A percentile compares a stretch with the other conserved stretches of the same genome.
phyloP scores from a whole-genome alignment of 345 rosid species.

The Arabidopsis arenosa region DNA sequence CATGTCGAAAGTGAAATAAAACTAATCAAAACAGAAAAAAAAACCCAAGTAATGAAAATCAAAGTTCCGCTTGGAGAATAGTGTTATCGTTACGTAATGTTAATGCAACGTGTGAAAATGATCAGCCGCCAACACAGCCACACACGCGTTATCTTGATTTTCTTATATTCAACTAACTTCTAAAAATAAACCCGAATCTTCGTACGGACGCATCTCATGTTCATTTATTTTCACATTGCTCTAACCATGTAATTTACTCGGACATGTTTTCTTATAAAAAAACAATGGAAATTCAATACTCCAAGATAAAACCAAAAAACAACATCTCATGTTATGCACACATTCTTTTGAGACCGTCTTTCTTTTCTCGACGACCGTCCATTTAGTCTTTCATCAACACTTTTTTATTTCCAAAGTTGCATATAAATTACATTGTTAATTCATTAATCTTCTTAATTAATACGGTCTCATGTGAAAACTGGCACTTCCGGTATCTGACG shows the following conservation, averaged over 20 bases:
- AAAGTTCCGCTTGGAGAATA: slow-evolving; percentile 15
- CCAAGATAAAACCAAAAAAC: background rate
- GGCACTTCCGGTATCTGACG: slow-evolving; percentile 24
- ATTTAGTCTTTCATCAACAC: background rate
- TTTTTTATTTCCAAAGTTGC: background rate
- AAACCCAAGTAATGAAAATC: slow-evolving; percentile 7
- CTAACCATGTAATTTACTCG: background rate
- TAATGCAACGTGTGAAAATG: slow-evolving; percentile 43
- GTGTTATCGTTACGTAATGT: slow-evolving; percentile 35
- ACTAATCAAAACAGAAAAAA: background rate
- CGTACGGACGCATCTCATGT: slow-evolving; percentile 42
- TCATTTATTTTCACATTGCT: slow-evolving; percentile 37
- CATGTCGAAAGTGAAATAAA: slow-evolving; percentile 24
- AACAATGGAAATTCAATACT: background rate
- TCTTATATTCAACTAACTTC: slow-evolving; percentile 19
- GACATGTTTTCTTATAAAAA: background rate
- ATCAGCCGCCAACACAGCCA: slow-evolving; percentile 49
- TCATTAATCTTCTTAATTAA: background rate
- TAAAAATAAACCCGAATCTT: slow-evolving; percentile 14
- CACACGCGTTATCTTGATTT: slow-evolving; percentile 40
- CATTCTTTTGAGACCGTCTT: slow-evolving; percentile 1
- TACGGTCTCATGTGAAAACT: slow-evolving; percentile 34
- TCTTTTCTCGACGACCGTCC: background rate
- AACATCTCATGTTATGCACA: background rate
- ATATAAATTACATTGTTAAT: background rate